Percentiles rank a stretch among this genome's conserved stretches.
These are phyloP conservation scores for Monosporascus cannonballus DNA, from an alignment of 2,329 filamentous ascomycete species.

Conservation along the genomic window DNA sequence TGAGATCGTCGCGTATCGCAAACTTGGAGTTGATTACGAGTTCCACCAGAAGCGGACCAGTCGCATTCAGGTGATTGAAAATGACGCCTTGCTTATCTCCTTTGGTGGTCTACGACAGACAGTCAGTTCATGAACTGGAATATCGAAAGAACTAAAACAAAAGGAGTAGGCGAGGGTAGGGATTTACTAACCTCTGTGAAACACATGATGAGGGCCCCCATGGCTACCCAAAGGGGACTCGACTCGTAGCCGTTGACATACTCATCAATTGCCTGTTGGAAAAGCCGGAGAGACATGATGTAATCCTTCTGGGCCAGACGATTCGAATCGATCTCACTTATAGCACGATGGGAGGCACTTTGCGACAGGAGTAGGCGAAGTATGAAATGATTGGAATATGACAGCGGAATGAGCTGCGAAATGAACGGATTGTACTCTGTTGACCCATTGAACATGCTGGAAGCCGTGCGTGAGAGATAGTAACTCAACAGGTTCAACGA, in stretches of 20 bases:
- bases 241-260: slow-evolving; percentile 28
- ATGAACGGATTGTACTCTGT: slow-evolving; percentile 40
- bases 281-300: slow-evolving; percentile 29
- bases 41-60: slow-evolving; percentile 33
- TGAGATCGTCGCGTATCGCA: slow-evolving; percentile 29
- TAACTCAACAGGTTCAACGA: slow-evolving; percentile 40
- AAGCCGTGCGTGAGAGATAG: slow-evolving; percentile 37
- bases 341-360: slow-evolving; percentile 32
- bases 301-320: slow-evolving; percentile 32
- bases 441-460: slow-evolving; percentile 42
- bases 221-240: slow-evolving; percentile 32
- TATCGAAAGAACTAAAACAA: too few relatives aligned
- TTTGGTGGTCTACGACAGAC: slow-evolving; percentile 28
- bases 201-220: slow-evolving; percentile 39
- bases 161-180: too few relatives aligned
- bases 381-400: slow-evolving; percentile 38
- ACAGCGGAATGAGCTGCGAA: slow-evolving; percentile 37
- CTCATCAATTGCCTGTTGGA: slow-evolving; percentile 28
- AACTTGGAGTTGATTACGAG: slow-evolving; percentile 28
- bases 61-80: slow-evolving; percentile 39
- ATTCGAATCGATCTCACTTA: slow-evolving; percentile 17
- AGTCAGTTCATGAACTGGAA: slow-evolving; percentile 1
- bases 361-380: slow-evolving; percentile 41
- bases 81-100: slow-evolving; percentile 40
- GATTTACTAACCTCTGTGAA: slow-evolving; percentile 36